Percentiles rank a stretch among this genome's conserved stretches.
phyloP scores from a whole-genome alignment of 371 early-diverging fungal species.

The Mucor mucedo region DNA sequence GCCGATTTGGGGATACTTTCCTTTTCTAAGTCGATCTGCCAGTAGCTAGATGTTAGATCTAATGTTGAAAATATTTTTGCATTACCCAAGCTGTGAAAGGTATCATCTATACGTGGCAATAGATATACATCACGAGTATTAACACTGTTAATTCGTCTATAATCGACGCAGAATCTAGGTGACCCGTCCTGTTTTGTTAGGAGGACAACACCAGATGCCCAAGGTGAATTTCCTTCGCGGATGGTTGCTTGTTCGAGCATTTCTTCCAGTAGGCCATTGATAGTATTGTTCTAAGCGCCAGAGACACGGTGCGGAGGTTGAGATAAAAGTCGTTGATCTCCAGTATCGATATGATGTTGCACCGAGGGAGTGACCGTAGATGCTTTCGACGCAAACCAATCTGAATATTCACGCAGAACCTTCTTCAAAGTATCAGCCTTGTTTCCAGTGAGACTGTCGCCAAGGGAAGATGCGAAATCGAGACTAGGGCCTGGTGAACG shows the following conservation, averaged over 20 bases:
- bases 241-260: constrained; percentile 35
- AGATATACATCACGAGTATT: constrained; percentile 42
- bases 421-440: neutral
- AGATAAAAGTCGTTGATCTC: constrained; percentile 10
- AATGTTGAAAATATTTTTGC: constrained; percentile 27
- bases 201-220: constrained; percentile 38
- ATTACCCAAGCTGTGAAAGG: constrained; percentile 30
- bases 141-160: constrained; percentile 34
- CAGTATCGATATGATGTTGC: constrained; percentile 21
- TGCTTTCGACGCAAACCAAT: neutral
- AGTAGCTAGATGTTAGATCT: constrained; percentile 16
- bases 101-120: too few relatives aligned
- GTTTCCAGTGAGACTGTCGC: too few relatives aligned
- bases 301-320: constrained; percentile 11
- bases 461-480: too few relatives aligned
- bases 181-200: constrained; percentile 41
- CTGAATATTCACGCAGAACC: constrained; percentile 16
- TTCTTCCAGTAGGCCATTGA: constrained; percentile 17
- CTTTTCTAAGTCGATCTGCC: constrained; percentile 10
- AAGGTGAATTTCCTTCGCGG: too few relatives aligned
- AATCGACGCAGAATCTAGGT: too few relatives aligned
- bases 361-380: neutral
- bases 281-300: constrained; percentile 14
- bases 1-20: constrained; percentile 25
- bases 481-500: too few relatives aligned